phyloP scores from a whole-genome alignment of 192 early-diverging fungal species.

The Ambispora gerdemannii region DNA sequence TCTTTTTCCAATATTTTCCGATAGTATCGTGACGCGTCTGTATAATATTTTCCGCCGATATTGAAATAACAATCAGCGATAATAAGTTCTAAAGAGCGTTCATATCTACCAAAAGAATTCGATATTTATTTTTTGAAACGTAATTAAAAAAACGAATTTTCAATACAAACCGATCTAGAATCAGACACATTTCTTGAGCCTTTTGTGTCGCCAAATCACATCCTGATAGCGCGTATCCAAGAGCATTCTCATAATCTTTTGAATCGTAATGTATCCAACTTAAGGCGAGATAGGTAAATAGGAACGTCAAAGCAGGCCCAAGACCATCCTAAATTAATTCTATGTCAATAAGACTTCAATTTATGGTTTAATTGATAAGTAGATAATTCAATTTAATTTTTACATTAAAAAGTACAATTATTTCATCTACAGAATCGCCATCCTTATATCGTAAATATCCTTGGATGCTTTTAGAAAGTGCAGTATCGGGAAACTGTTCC shows the following conservation, averaged over 20 bases:
- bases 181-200: constrained; percentile 30
- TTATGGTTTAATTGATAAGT: constrained; percentile 2
- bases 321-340: constrained; percentile 42
- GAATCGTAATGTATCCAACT: constrained; percentile 49
- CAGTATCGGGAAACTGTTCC: constrained; percentile 43
- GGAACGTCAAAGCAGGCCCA: constrained; percentile 34
- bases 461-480: constrained; percentile 44
- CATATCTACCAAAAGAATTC: constrained; percentile 38
- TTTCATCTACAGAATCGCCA: constrained; percentile 34
- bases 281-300: constrained; percentile 49
- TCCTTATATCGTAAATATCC: constrained; percentile 40
- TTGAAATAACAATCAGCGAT: constrained; percentile 60
- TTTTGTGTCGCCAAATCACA: constrained; percentile 38
- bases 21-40: constrained; percentile 55
- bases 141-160: not conserved
- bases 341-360: constrained; percentile 17
- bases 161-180: constrained; percentile 40
- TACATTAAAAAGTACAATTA: constrained; percentile 41
- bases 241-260: constrained; percentile 48
- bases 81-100: constrained; percentile 52
- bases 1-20: constrained; percentile 47
- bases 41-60: constrained; percentile 52
- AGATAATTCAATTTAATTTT: not conserved
- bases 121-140: too few relatives aligned
- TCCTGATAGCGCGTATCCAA: constrained; percentile 51